These are phyloP conservation scores for Fusarium robinianum DNA, from an alignment of 2,329 filamentous ascomycete species.

Conservation along the genomic window DNA sequence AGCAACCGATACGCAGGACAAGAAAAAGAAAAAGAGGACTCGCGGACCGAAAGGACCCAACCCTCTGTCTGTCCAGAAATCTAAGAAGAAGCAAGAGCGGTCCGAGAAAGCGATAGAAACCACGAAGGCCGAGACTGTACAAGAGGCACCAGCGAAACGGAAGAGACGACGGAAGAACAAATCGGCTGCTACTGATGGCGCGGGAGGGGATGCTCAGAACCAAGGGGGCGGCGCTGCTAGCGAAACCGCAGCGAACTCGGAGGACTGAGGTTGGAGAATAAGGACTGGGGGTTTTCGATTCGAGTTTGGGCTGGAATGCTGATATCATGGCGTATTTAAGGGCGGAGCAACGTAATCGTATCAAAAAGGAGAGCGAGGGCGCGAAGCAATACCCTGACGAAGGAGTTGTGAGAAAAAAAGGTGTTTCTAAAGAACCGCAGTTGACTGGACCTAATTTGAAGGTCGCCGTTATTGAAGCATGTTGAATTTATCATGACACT, in stretches of 20 bases:
- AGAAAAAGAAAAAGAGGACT: slow-evolving; percentile 60
- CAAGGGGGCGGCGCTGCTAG: slow-evolving; percentile 13
- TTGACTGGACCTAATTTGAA: no score
- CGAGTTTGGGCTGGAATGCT: slow-evolving; percentile 25
- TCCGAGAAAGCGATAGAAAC: slow-evolving; percentile 43
- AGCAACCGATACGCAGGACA: slow-evolving; percentile 36
- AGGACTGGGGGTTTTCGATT: slow-evolving; percentile 8
- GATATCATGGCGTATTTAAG: slow-evolving; percentile 22
- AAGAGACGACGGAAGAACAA: slow-evolving; percentile 42
- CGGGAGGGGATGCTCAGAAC: slow-evolving; percentile 15
- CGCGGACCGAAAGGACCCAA: slow-evolving; percentile 72
- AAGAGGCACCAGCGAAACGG: slow-evolving; percentile 38
- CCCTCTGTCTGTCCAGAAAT: slow-evolving; percentile 71
- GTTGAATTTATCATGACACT: no score
- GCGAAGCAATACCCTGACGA: not conserved
- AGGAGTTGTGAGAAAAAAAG: no score
- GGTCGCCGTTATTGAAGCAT: no score
- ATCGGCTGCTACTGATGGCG: slow-evolving; percentile 23
- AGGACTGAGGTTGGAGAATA: slow-evolving; percentile 21
- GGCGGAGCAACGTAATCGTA: no score
- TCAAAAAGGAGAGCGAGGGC: no score
- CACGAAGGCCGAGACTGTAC: slow-evolving; percentile 25
- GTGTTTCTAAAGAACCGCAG: no score
- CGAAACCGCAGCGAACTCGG: slow-evolving; percentile 19
- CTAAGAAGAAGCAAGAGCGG: slow-evolving; percentile 55